phyloP scores from a whole-genome alignment of 1,139 yeast genomes.

The Yamadazyma aaseri region DNA sequence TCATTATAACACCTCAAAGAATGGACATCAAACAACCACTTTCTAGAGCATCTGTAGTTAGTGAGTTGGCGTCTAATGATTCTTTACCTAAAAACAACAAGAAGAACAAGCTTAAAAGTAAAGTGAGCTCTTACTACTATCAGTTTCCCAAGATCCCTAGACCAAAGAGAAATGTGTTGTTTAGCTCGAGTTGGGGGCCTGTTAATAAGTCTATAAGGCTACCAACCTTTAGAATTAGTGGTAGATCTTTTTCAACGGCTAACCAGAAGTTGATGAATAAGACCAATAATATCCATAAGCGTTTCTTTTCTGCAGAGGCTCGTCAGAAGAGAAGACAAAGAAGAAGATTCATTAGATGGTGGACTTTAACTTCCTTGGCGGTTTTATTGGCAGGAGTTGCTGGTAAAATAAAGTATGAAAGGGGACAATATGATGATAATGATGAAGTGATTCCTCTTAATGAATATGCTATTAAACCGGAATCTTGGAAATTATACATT shows the following conservation, averaged over 20 bases:
- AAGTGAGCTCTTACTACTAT: conserved; percentile 26
- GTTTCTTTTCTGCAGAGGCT: conserved; percentile 47
- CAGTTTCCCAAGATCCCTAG: conserved; percentile 62
- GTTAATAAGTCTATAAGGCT: conserved; percentile 21
- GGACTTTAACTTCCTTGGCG: conserved; percentile 65
- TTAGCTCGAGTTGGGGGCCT: conserved; percentile 47
- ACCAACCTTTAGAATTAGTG: conserved; percentile 28
- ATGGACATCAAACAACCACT: conserved; percentile 46
- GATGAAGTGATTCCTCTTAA: conserved; percentile 33
- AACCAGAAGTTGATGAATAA: conserved; percentile 36
- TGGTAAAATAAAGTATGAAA: conserved; percentile 47
- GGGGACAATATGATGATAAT: conserved; percentile 25
- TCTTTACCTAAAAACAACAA: conserved; percentile 16
- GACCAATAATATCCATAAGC: conserved; percentile 36
- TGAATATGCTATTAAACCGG: conserved; percentile 53
- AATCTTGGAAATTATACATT: conserved; percentile 86
- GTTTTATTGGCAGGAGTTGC: conserved; percentile 66
- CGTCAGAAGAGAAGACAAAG: conserved; percentile 43
- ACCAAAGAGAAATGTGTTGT: conserved; percentile 58
- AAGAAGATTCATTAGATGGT: conserved; percentile 60
- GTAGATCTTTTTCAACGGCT: conserved; percentile 39
- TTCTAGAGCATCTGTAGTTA: conserved; percentile 41
- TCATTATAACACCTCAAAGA: conserved; percentile 23
- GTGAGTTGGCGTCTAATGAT: conserved; percentile 25
- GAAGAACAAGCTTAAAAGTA: conserved; percentile 17